phyloP scores from a whole-genome alignment of 2,329 filamentous ascomycete species.

The Didymella keratinophila region DNA sequence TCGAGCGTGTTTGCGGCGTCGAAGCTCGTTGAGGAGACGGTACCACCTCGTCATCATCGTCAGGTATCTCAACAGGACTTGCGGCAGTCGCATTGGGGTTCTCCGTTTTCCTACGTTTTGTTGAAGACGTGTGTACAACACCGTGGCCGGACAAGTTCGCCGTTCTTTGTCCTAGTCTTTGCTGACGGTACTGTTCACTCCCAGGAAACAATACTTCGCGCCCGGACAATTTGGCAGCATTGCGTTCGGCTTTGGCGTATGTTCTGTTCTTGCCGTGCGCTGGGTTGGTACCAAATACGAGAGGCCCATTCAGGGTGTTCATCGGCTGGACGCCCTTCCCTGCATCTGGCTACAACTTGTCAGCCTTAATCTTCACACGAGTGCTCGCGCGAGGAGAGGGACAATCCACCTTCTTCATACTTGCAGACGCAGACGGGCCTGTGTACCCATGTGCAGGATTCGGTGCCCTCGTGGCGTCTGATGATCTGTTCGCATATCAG shows the following conservation, averaged over 20 bases:
- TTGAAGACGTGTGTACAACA: neutral
- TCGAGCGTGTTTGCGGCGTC: neutral
- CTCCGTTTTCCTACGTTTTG: constrained; percentile 34
- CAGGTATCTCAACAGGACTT: constrained; percentile 9
- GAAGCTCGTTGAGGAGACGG: neutral
- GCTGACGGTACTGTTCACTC: no score
- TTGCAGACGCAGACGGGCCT: neutral
- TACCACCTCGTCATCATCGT: constrained; percentile 27
- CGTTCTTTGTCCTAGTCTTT: neutral
- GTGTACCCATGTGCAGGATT: constrained; percentile 16
- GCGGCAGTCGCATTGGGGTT: neutral
- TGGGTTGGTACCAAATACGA: constrained; percentile 8
- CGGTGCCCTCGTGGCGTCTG: constrained; percentile 30
- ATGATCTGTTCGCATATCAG: constrained; percentile 19
- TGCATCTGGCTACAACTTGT: constrained; percentile 26
- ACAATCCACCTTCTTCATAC: constrained; percentile 16
- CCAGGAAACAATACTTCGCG: no score
- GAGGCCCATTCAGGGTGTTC: constrained; percentile 17
- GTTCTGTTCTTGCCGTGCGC: constrained; percentile 20
- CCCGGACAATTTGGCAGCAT: no score
- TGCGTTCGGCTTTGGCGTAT: constrained; percentile 23
- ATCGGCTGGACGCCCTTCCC: constrained; percentile 22
- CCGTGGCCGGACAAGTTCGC: constrained; percentile 3
- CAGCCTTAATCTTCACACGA: neutral
- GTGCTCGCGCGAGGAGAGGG: neutral